A percentile compares a stretch with the other conserved stretches of the same genome.
These are phyloP conservation scores for Blastocystis sp. DNA, from an alignment of 352 stramenopile species.

Conservation along the genomic window DNA sequence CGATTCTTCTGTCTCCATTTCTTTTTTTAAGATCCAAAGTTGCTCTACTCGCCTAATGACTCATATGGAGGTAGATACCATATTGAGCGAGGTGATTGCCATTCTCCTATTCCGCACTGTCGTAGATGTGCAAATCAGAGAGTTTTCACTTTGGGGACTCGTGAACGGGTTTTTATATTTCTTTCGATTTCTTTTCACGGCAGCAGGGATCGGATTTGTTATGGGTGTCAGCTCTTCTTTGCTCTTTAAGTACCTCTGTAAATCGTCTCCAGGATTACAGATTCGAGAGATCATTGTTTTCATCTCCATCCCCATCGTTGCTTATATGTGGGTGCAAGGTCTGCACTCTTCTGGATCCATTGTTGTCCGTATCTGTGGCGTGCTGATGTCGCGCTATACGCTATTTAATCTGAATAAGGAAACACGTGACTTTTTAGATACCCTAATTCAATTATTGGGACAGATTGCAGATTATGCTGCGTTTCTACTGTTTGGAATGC, in stretches of 20 bases:
- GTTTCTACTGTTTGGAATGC: slow-evolving; percentile 12
- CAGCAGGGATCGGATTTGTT: not conserved
- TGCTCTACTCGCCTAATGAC: not conserved
- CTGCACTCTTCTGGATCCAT: slow-evolving; percentile 17
- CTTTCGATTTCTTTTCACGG: not conserved
- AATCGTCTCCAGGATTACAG: not conserved
- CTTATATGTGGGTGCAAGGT: slow-evolving; percentile 12
- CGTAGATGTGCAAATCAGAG: slow-evolving; percentile 6
- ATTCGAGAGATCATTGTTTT: not conserved
- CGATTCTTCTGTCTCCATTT: slow-evolving; percentile 49
- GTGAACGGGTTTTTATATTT: not conserved
- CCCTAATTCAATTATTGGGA: not conserved
- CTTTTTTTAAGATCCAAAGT: not conserved
- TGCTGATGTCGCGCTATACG: slow-evolving; percentile 50
- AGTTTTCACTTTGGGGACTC: not conserved
- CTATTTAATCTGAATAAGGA: not conserved
- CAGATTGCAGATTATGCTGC: not conserved
- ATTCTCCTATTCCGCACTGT: slow-evolving; percentile 16
- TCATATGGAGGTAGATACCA: slow-evolving; percentile 44
- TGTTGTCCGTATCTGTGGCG: slow-evolving; percentile 33
- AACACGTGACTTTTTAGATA: slow-evolving; percentile 7
- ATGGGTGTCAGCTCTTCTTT: not conserved
- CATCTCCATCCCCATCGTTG: not conserved
- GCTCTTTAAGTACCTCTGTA: not conserved
- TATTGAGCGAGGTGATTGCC: slow-evolving; percentile 32